Percentiles rank a stretch among this genome's conserved stretches.
Conservation (phyloP, 2,329 filamentous ascomycete species). For the Xylariaceae sp. region DNA sequence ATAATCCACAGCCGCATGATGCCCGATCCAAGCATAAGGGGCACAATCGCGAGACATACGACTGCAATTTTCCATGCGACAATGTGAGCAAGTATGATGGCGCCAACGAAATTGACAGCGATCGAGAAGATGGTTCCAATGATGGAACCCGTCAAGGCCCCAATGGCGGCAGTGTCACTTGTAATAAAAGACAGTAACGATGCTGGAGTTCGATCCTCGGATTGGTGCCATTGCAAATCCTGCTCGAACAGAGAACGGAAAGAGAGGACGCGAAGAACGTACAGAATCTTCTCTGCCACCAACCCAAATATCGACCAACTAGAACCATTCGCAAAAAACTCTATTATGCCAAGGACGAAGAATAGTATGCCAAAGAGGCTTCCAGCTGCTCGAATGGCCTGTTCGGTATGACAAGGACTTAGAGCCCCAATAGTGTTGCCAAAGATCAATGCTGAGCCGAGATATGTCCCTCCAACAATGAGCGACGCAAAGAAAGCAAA, state of each 20-base stretch:
- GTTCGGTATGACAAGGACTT: conserved; percentile 44
- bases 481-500: conserved; percentile 40
- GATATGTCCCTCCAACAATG: conserved; percentile 54
- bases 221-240: conserved; percentile 68
- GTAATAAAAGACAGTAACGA: conserved; percentile 65
- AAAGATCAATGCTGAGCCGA: conserved; percentile 53
- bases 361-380: conserved; percentile 38
- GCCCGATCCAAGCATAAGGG: conserved; percentile 64
- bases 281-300: conserved; percentile 62
- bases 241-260: conserved; percentile 64
- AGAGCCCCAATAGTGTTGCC: conserved; percentile 47
- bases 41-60: conserved; percentile 65
- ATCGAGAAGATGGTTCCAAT: conserved; percentile 67
- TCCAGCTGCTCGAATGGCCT: conserved; percentile 33
- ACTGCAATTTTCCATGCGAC: conserved; percentile 74
- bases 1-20: conserved; percentile 65
- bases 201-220: conserved; percentile 57
- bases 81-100: conserved; percentile 65
- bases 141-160: conserved; percentile 66
- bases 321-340: conserved; percentile 58
- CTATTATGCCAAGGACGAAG: conserved; percentile 51
- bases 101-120: conserved; percentile 62
- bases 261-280: conserved; percentile 58
- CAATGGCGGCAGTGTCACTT: conserved; percentile 62
- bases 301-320: conserved; percentile 52